Percentiles rank a stretch among this genome's conserved stretches.
Conservation (phyloP, 768 basidiomycete species). For the Pleurotus salmoneostramineus region DNA sequence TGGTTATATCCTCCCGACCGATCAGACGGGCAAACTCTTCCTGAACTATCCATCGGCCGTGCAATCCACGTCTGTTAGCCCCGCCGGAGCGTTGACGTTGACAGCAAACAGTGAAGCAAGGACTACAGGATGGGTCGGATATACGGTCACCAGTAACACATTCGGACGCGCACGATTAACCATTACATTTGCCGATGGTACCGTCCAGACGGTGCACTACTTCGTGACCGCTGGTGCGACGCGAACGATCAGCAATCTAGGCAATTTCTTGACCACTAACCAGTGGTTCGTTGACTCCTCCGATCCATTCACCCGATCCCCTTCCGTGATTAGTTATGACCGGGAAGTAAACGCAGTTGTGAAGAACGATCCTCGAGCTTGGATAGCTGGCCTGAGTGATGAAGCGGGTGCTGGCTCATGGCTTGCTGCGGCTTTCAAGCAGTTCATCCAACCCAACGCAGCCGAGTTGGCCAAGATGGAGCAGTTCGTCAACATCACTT, state of each 20-base stretch:
- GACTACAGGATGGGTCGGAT: constrained; percentile 40
- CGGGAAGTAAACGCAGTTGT: constrained; percentile 45
- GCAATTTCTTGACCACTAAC: constrained; percentile 48
- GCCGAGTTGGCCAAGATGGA: constrained; percentile 52
- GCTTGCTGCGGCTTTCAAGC: constrained; percentile 54
- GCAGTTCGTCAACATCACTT: constrained; percentile 38
- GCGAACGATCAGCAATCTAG: constrained; percentile 41
- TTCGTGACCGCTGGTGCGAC: constrained; percentile 45
- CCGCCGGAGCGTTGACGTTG: constrained; percentile 44
- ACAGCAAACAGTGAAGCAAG: constrained; percentile 36
- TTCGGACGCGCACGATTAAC: constrained; percentile 49
- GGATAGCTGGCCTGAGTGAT: constrained; percentile 58
- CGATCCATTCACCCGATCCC: constrained; percentile 51
- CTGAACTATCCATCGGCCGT: constrained; percentile 39
- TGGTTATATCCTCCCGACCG: constrained; percentile 47
- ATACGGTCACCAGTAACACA: constrained; percentile 36
- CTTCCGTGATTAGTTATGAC: constrained; percentile 52
- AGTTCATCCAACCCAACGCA: constrained; percentile 49
- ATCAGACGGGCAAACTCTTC: constrained; percentile 49
- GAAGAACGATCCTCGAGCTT: constrained; percentile 47
- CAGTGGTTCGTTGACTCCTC: constrained; percentile 49
- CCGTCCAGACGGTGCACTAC: constrained; percentile 50
- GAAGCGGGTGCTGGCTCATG: constrained; percentile 60
- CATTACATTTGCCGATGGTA: constrained; percentile 46
- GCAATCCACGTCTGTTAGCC: constrained; percentile 37